Evolutionary conservation across 2,329 filamentous ascomycete genomes (phyloP).

Genomic region (Xylariaceae sp.): DNA sequence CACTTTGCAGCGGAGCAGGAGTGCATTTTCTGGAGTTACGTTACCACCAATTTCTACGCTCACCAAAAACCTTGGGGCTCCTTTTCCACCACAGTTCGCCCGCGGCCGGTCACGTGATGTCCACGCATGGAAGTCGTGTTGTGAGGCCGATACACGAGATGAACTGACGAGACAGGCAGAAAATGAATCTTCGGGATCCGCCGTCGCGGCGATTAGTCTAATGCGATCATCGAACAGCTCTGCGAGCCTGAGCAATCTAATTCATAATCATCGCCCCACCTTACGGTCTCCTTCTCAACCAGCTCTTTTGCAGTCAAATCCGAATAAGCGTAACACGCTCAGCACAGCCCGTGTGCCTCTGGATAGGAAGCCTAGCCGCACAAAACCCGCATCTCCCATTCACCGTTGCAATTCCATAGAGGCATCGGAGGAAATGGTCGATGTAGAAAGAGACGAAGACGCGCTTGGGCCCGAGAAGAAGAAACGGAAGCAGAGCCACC

Average conservation of each 20-base stretch:
- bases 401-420: constrained; percentile 7
- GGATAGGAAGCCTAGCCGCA: constrained; percentile 57
- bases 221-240: constrained; percentile 66
- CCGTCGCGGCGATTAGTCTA: constrained; percentile 75
- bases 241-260: constrained; percentile 35
- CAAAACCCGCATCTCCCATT: constrained; percentile 41
- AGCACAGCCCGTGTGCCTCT: constrained; percentile 30
- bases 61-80: constrained; percentile 46
- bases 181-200: constrained; percentile 74
- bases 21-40: constrained; percentile 57
- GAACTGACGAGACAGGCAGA: constrained; percentile 77
- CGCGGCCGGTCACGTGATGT: constrained; percentile 81
- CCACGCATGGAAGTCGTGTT: constrained; percentile 86
- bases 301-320: constrained; percentile 49
- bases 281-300: constrained; percentile 6
- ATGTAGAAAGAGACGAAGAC: constrained; percentile 21
- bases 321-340: constrained; percentile 60
- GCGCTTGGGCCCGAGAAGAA: constrained; percentile 29
- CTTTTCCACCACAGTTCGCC: constrained; percentile 52
- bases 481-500: constrained; percentile 39
- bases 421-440: constrained; percentile 28
- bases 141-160: constrained; percentile 73
- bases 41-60: constrained; percentile 54
- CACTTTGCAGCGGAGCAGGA: constrained; percentile 66
- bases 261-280: constrained; percentile 32